Conservation (phyloP, 371 early-diverging fungal genomes). For the Rhizomucor pusillus region DNA sequence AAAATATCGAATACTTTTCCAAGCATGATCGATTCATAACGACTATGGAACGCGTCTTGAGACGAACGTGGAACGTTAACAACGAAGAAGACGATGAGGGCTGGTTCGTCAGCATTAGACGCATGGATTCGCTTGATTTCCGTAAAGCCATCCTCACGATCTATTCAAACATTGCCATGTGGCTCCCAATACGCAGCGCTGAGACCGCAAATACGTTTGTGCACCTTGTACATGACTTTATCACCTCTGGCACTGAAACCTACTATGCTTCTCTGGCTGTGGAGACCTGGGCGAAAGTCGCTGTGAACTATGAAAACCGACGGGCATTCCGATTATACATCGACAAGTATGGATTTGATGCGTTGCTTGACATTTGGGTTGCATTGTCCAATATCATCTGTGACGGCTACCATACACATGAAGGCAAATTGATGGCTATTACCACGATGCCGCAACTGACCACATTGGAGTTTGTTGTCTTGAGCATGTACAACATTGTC, state of each 20-base stretch:
- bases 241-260: constrained; percentile 52
- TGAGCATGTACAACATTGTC: constrained; percentile 56
- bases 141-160: constrained; percentile 57
- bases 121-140: constrained; percentile 56
- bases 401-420: constrained; percentile 37
- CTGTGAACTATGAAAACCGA: constrained; percentile 58
- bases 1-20: constrained; percentile 60
- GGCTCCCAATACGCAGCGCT: constrained; percentile 28
- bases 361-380: constrained; percentile 32
- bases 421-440: constrained; percentile 44
- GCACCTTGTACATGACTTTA: constrained; percentile 49
- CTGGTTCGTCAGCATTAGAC: constrained; percentile 48
- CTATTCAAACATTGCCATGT: constrained; percentile 49
- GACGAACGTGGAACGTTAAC: constrained; percentile 10
- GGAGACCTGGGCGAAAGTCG: constrained; percentile 57
- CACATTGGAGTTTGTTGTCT: constrained; percentile 50
- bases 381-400: constrained; percentile 37
- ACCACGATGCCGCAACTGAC: constrained; percentile 54
- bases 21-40: constrained; percentile 52
- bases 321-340: constrained; percentile 37
- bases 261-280: constrained; percentile 57
- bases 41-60: constrained; percentile 23
- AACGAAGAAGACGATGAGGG: constrained; percentile 8
- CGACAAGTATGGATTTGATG: constrained; percentile 9
- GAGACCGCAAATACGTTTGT: constrained; percentile 40